Conservation (phyloP, 2,329 filamentous ascomycete genomes). For the Hymenoscyphus fraxineus region DNA sequence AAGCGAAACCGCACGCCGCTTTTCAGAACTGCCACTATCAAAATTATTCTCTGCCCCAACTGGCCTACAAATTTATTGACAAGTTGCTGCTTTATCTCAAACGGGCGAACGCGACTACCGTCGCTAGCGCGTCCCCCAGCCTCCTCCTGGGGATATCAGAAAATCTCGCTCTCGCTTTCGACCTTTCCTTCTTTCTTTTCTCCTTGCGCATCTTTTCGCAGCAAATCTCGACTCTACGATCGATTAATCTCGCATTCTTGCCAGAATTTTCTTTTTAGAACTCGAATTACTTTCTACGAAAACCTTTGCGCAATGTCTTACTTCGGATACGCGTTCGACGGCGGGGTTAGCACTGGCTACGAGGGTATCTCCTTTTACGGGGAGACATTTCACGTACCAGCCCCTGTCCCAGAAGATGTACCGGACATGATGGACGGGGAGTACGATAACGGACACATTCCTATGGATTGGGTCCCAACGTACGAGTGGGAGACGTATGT, state of each 20-base stretch:
- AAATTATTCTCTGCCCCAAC: background rate
- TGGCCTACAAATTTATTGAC: background rate
- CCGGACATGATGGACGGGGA: too few species aligned
- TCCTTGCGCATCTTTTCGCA: background rate
- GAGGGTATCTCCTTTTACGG: too few species aligned
- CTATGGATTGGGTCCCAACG: too few species aligned
- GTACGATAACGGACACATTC: too few species aligned
- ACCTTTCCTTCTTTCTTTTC: background rate
- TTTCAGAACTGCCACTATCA: background rate
- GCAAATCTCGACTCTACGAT: background rate
- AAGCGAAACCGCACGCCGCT: background rate
- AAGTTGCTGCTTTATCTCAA: background rate
- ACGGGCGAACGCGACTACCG: background rate
- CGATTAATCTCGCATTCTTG: background rate
- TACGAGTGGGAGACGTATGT: too few species aligned
- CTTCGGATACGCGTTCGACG: too few species aligned
- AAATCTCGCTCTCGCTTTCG: background rate
- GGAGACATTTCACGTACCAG: too few species aligned
- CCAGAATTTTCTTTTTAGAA: too few species aligned
- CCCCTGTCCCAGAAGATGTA: too few species aligned
- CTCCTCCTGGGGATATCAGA: background rate
- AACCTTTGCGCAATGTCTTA: too few species aligned
- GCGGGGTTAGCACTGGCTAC: too few species aligned
- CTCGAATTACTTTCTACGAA: too few species aligned
- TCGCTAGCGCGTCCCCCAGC: background rate